A percentile compares a stretch with the other conserved stretches of the same genome.
These are phyloP conservation scores for Diaporthe vaccinii DNA, from an alignment of 2,329 filamentous ascomycete genomes.

Conservation along the genomic window DNA sequence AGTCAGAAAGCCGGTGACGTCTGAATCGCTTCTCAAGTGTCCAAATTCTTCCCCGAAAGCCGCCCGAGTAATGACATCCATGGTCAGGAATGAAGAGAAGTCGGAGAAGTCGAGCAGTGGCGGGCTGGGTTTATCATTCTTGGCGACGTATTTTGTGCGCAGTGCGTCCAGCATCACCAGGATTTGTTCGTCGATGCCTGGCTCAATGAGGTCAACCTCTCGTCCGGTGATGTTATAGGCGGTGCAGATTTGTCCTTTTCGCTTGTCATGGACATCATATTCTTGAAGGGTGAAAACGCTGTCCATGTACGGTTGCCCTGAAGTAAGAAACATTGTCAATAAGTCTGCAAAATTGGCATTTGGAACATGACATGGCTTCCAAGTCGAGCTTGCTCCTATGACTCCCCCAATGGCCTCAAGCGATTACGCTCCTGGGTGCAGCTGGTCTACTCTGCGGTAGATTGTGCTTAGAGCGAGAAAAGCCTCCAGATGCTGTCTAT, in stretches of 20 bases:
- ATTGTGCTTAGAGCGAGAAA: background rate
- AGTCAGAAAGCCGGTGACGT: conserved; percentile 58
- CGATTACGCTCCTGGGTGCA: background rate
- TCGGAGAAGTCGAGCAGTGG: conserved; percentile 58
- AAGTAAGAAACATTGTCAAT: background rate
- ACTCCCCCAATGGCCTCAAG: background rate
- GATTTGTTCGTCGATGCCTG: conserved; percentile 39
- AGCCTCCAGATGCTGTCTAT: background rate
- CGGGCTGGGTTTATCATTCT: background rate
- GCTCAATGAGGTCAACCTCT: conserved; percentile 47
- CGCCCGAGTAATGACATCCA: conserved; percentile 64
- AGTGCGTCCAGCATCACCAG: conserved; percentile 18
- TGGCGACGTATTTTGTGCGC: conserved; percentile 11
- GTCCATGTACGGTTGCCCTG: conserved; percentile 30
- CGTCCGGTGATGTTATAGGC: conserved; percentile 46
- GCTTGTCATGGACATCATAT: conserved; percentile 46
- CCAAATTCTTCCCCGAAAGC: conserved; percentile 62
- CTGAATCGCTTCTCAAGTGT: conserved; percentile 56
- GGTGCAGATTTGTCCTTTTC: conserved; percentile 45
- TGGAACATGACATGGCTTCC: too few relatives aligned
- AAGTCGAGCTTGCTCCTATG: too few relatives aligned
- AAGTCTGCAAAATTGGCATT: background rate
- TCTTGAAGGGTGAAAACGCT: conserved; percentile 37
- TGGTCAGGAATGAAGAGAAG: conserved; percentile 61
- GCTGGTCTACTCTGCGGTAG: background rate